These are phyloP conservation scores for Capsicum rhomboideum DNA, from an alignment of 257 asterid species.

Conservation along the genomic window DNA sequence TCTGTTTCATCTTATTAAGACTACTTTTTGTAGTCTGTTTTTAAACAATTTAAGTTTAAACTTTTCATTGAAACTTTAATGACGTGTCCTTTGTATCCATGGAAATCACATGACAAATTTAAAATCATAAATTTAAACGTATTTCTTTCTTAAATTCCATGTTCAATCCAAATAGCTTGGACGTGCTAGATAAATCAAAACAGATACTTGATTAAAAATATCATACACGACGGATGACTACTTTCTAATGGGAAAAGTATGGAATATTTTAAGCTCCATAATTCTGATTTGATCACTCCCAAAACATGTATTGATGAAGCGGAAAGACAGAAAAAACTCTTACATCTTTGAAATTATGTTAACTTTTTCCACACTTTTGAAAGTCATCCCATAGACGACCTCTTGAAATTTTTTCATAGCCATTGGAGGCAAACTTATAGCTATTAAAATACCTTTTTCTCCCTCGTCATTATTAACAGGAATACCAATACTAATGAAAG, in stretches of 20 bases:
- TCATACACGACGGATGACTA: not conserved
- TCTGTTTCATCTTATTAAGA: too few relatives aligned
- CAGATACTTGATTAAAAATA: not conserved
- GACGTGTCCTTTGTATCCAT: too few relatives aligned
- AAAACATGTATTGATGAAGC: not conserved
- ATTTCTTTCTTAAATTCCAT: too few relatives aligned
- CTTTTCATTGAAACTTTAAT: too few relatives aligned
- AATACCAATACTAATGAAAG: not conserved
- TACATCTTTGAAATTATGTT: not conserved
- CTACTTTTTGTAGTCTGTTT: too few relatives aligned
- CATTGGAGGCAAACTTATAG: not conserved
- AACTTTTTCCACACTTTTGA: not conserved
- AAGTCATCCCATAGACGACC: not conserved
- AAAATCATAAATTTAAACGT: too few relatives aligned
- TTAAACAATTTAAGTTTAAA: too few relatives aligned
- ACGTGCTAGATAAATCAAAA: too few relatives aligned
- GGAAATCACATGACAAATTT: too few relatives aligned
- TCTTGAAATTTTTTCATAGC: slow-evolving; percentile 2
- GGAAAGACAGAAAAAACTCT: not conserved
- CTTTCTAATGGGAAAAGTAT: not conserved
- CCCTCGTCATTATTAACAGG: not conserved
- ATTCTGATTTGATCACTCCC: not conserved
- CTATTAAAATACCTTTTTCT: not conserved
- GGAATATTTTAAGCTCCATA: not conserved
- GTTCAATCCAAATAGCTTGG: too few relatives aligned